Conservation (phyloP, 768 basidiomycete genomes). For the Termitomyces eurrhizus region DNA sequence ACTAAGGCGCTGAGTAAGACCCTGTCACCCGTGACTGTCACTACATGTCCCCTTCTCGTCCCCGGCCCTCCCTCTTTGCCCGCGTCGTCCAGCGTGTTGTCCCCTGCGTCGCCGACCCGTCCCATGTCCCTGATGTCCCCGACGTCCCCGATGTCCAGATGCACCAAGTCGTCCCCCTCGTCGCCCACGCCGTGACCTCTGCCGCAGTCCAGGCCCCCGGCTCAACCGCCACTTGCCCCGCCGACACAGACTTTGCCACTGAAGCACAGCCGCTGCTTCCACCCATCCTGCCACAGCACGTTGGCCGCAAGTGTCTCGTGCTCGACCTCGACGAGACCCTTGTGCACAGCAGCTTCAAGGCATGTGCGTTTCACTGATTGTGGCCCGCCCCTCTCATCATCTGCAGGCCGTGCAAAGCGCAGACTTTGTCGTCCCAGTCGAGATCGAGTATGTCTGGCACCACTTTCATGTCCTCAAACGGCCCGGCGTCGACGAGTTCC, state of each 20-base stretch:
- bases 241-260: slow-evolving; percentile 56
- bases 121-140: neutral
- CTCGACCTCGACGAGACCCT: slow-evolving; percentile 97
- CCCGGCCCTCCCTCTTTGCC: slow-evolving; percentile 25
- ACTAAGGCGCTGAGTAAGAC: slow-evolving; percentile 46
- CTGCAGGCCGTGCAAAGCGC: slow-evolving; percentile 83
- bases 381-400: slow-evolving; percentile 6
- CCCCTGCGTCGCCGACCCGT: slow-evolving; percentile 25
- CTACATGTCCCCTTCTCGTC: neutral
- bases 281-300: slow-evolving; percentile 72
- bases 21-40: slow-evolving; percentile 1
- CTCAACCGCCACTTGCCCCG: slow-evolving; percentile 51
- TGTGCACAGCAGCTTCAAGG: slow-evolving; percentile 99
- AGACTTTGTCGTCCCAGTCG: slow-evolving; percentile 98
- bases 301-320: slow-evolving; percentile 93
- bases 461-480: slow-evolving; percentile 99
- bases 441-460: slow-evolving; percentile 97
- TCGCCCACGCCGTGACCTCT: slow-evolving; percentile 63
- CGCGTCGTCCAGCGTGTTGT: slow-evolving; percentile 32
- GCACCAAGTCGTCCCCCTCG: neutral
- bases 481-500: slow-evolving; percentile 94
- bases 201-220: slow-evolving; percentile 90
- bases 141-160: neutral
- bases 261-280: slow-evolving; percentile 81
- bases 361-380: slow-evolving; percentile 24